These are phyloP conservation scores for Diaporthe aspalathi DNA, from an alignment of 2,329 filamentous ascomycete species.

Conservation along the genomic window DNA sequence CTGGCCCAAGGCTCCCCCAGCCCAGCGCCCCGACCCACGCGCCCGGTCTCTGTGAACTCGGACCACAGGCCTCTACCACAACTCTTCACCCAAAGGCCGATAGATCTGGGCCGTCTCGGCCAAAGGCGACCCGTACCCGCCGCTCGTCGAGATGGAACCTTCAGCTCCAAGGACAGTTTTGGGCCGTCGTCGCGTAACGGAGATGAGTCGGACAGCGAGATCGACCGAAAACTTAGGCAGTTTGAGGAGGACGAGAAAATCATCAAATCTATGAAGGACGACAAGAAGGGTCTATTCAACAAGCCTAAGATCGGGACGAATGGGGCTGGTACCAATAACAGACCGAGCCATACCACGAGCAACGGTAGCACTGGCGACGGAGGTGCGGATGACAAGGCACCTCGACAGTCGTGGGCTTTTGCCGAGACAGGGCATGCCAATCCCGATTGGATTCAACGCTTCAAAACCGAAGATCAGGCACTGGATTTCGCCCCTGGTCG, in stretches of 20 bases:
- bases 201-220: constrained; percentile 46
- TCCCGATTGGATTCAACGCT: constrained; percentile 40
- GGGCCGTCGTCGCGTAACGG: constrained; percentile 40
- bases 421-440: constrained; percentile 28
- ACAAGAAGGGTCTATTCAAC: constrained; percentile 50
- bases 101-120: constrained; percentile 43
- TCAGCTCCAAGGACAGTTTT: constrained; percentile 38
- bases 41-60: constrained; percentile 37
- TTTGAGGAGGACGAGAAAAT: constrained; percentile 45
- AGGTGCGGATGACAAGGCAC: constrained; percentile 46
- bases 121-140: constrained; percentile 33
- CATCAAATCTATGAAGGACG: constrained; percentile 42
- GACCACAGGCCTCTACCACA: constrained; percentile 21
- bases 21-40: constrained; percentile 61
- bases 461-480: constrained; percentile 19
- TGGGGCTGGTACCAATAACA: constrained; percentile 51
- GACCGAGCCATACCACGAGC: constrained; percentile 45
- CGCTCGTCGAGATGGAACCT: constrained; percentile 36
- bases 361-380: constrained; percentile 43
- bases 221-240: constrained; percentile 47
- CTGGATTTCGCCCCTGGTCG: constrained; percentile 27
- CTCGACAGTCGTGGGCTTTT: constrained; percentile 40
- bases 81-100: constrained; percentile 43
- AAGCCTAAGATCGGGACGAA: constrained; percentile 49
- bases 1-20: constrained; percentile 61